phyloP scores from a whole-genome alignment of 192 early-diverging fungal species.

The Borealophlyctis nickersoniae region DNA sequence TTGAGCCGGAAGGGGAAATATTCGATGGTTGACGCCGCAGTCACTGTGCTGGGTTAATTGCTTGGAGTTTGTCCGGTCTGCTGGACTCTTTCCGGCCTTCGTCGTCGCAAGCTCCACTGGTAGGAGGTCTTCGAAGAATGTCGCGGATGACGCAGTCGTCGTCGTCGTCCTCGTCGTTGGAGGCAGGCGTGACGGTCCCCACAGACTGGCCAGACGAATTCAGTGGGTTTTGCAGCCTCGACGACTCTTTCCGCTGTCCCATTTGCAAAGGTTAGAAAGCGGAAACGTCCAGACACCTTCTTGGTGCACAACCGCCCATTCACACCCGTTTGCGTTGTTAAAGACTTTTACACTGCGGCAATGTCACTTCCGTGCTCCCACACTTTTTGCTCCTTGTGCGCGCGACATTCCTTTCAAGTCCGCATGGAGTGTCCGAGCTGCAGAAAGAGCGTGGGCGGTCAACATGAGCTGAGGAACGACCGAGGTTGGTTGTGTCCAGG shows the following conservation, averaged over 20 bases:
- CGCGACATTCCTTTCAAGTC: constrained; percentile 56
- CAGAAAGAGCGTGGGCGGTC: constrained; percentile 30
- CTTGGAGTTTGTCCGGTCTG: too few relatives aligned
- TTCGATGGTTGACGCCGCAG: too few relatives aligned
- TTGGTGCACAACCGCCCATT: not conserved
- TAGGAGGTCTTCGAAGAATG: too few relatives aligned
- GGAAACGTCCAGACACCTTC: too few relatives aligned
- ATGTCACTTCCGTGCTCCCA: constrained; percentile 55
- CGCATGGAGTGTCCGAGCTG: constrained; percentile 69
- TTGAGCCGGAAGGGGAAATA: too few relatives aligned
- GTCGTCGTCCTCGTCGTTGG: too few relatives aligned
- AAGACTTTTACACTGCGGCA: constrained; percentile 3
- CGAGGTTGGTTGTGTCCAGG: constrained; percentile 11
- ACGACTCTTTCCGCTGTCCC: constrained; percentile 68
- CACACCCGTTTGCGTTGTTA: not conserved
- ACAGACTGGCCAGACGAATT: constrained; percentile 57
- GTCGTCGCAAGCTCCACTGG: too few relatives aligned
- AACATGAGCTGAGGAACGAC: constrained; percentile 26
- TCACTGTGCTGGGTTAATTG: too few relatives aligned
- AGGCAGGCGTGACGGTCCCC: constrained; percentile 59
- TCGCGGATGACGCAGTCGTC: too few relatives aligned
- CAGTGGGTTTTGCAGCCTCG: constrained; percentile 51
- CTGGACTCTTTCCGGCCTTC: too few relatives aligned
- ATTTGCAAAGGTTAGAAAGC: constrained; percentile 80
- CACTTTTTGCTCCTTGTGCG: constrained; percentile 76